A percentile compares a stretch with the other conserved stretches of the same genome.
Conservation (phyloP, 2,329 filamentous ascomycete genomes). For the Arthrobotrys iridis region DNA sequence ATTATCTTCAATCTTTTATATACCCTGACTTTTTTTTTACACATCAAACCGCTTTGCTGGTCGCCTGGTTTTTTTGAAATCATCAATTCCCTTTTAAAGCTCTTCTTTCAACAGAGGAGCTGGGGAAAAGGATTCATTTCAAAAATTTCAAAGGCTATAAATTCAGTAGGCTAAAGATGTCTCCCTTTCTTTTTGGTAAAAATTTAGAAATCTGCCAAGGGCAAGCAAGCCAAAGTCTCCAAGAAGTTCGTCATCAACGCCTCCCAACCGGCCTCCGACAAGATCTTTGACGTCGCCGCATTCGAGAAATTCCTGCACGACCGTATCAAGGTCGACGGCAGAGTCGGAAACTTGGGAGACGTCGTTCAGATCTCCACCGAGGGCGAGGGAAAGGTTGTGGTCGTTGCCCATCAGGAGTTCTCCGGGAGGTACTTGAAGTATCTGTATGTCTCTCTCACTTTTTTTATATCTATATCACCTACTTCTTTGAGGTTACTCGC, state of each 20-base stretch:
- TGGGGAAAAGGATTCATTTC: background rate
- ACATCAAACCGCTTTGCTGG: constrained; percentile 62
- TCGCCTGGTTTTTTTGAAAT: constrained; percentile 7
- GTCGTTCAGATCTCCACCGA: constrained; percentile 87
- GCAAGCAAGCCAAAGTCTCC: constrained; percentile 76
- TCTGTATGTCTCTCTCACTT: constrained; percentile 72
- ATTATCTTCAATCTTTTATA: background rate
- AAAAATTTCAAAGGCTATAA: constrained; percentile 57
- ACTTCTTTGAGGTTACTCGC: constrained; percentile 59
- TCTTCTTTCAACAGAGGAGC: background rate
- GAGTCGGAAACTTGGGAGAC: constrained; percentile 97
- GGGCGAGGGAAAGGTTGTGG: constrained; percentile 97
- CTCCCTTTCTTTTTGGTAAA: constrained; percentile 64
- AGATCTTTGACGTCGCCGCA: constrained; percentile 99
- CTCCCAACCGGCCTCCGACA: constrained; percentile 96
- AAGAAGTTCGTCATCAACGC: constrained; percentile 99
- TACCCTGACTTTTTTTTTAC: constrained; percentile 58
- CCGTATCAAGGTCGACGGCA: constrained; percentile 99
- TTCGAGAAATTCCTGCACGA: constrained; percentile 99
- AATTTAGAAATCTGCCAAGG: constrained; percentile 71
- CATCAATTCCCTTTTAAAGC: background rate
- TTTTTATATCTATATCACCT: background rate
- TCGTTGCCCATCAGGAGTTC: constrained; percentile 96
- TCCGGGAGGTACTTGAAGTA: constrained; percentile 99
- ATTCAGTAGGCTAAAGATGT: constrained; percentile 95